These are phyloP conservation scores for Cylindrotheca fusiformis DNA, from an alignment of 108 stramenopile species.

Conservation along the genomic window DNA sequence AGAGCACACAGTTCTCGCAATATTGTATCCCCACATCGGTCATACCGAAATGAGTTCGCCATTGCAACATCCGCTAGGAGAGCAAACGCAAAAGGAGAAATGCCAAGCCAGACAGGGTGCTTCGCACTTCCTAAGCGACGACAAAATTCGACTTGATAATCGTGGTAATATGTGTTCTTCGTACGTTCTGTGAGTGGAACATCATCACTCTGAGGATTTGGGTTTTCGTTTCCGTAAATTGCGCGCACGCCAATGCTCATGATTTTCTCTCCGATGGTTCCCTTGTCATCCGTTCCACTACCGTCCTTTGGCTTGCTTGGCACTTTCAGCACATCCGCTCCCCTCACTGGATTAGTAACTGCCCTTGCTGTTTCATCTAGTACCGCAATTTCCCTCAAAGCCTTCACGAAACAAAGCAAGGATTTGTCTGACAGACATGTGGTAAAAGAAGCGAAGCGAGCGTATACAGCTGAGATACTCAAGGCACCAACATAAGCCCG, in stretches of 20 bases:
- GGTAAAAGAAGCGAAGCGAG: conserved; percentile 66
- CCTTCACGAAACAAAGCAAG: conserved; percentile 44
- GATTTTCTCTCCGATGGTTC: conserved; percentile 61
- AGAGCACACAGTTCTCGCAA: conserved; percentile 56
- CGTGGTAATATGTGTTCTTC: conserved; percentile 56
- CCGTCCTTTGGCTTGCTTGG: conserved; percentile 10
- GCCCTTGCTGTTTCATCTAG: conserved; percentile 19
- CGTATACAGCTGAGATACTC: conserved; percentile 54
- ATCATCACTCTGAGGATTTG: conserved; percentile 18
- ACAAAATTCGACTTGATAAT: conserved; percentile 41
- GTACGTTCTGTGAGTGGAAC: conserved; percentile 39
- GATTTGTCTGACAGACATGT: conserved; percentile 64
- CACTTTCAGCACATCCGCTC: conserved; percentile 2
- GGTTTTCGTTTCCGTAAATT: conserved; percentile 38
- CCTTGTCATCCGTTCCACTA: conserved; percentile 17
- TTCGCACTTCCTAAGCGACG: conserved; percentile 35
- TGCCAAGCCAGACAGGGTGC: conserved; percentile 45
- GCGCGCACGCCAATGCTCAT: conserved; percentile 78
- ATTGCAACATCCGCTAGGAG: conserved; percentile 66
- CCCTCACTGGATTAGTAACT: conserved; percentile 14
- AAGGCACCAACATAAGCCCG: conserved; percentile 47
- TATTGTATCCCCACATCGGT: conserved; percentile 40
- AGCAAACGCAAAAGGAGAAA: conserved; percentile 58
- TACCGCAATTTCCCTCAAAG: conserved; percentile 47
- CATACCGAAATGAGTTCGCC: conserved; percentile 61